Percentiles rank a stretch among this genome's conserved stretches.
Evolutionary conservation across 2,329 filamentous ascomycete species (phyloP).

Genomic region (Chrysoporthe cubensis): DNA sequence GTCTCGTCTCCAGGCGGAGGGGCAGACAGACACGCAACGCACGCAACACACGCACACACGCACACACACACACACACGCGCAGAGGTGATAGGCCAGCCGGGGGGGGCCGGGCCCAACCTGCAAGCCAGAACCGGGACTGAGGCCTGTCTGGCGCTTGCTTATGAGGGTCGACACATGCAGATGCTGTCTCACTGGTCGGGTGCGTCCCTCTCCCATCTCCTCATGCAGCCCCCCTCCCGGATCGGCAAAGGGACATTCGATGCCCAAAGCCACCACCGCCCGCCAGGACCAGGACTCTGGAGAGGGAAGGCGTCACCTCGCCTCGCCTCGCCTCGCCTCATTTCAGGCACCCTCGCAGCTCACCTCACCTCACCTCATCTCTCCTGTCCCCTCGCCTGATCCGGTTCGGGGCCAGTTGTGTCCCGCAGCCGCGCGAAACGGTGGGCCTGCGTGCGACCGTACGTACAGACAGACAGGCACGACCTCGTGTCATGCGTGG

Average conservation of each 20-base stretch:
- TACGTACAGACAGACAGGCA: not conserved
- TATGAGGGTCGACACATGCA: not conserved
- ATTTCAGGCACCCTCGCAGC: not conserved
- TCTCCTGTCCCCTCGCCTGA: not conserved
- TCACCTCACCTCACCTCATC: constrained; percentile 1
- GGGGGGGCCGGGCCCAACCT: too few species aligned
- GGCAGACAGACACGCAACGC: too few species aligned
- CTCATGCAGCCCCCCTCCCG: not conserved
- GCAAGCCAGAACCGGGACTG: not conserved
- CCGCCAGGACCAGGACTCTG: not conserved
- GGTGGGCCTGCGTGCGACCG: not conserved
- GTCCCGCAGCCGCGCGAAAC: not conserved
- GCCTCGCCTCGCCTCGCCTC: not conserved
- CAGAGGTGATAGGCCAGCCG: too few species aligned
- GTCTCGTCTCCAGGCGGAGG: too few species aligned
- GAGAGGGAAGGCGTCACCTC: not conserved
- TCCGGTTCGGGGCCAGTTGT: not conserved
- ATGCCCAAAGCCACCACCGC: not conserved
- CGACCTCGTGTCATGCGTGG: not conserved
- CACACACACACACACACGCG: too few species aligned
- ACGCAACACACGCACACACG: too few species aligned
- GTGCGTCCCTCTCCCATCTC: not conserved
- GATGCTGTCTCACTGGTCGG: not conserved
- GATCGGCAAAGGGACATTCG: not conserved
- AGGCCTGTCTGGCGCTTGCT: not conserved